Evolutionary conservation across 2,329 filamentous ascomycete species (phyloP).

Genomic region (Talaromyces marneffei): DNA sequence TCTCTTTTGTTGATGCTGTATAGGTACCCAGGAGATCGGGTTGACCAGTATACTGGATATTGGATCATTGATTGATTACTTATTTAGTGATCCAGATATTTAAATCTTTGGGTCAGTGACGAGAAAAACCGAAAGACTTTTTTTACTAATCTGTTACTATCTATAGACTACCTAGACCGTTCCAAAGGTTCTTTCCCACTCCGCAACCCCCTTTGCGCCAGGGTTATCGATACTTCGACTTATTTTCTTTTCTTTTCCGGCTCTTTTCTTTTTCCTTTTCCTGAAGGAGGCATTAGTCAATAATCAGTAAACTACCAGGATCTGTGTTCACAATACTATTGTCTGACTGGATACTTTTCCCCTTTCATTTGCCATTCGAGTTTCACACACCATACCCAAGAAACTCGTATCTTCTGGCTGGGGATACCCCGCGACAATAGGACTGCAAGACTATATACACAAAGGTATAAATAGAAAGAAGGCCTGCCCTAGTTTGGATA

Average conservation of each 20-base stretch:
- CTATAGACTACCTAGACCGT: neutral
- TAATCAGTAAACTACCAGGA: neutral
- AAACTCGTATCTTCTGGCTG: neutral
- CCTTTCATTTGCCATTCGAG: neutral
- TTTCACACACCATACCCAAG: neutral
- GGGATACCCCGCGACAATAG: neutral
- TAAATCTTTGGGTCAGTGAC: neutral
- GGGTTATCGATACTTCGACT: neutral
- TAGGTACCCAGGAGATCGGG: neutral
- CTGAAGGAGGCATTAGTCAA: neutral
- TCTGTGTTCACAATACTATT: neutral
- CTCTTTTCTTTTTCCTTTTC: slow-evolving; percentile 1
- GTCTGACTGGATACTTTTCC: neutral
- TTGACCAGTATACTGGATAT: neutral
- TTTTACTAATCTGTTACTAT: neutral
- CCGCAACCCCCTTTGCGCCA: neutral
- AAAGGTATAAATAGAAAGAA: neutral
- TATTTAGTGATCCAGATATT: neutral
- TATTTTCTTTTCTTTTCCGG: neutral
- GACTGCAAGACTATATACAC: too few relatives aligned
- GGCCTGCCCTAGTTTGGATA: neutral
- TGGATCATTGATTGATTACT: neutral
- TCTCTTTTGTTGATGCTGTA: neutral
- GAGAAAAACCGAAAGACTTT: neutral
- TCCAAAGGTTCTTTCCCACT: neutral